Base-by-base conservation (phyloP, 495 filamentous ascomycete species). In the Podospora pseudopauciseta region DNA sequence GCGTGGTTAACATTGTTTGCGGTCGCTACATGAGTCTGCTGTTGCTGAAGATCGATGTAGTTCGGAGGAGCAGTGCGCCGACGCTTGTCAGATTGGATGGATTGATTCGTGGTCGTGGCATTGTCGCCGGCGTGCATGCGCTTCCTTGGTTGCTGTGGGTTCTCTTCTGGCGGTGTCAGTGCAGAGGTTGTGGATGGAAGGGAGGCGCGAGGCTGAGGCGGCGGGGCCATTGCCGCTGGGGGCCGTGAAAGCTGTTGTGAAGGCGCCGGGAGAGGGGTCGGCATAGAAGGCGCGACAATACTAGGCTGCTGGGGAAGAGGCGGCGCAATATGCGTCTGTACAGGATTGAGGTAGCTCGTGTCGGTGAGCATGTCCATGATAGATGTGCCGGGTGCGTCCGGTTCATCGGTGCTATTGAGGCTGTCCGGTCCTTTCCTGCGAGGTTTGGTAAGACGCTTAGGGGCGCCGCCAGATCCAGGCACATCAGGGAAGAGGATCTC, bases 401-500 rank as follows among this genome's bases (percentile, higher is more conserved):
- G 69, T 5, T 78, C 78, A 6, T 74, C 72, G 44, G 65, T 60
- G 23, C 68, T 70, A 16, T 66, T 72, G 55, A 71, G 23, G 27
- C 44, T 75, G 59, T 83, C 78, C 7, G 73, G 69, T 27, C 76
- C 75, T 62, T 78, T 81, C 9, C 79, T 73, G 27, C 81, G 76
- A 32, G 81, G 77, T 69, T 82, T 84, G 64, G 82, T 84, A 28
- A 83, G 75, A 4, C 82, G 79, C 68, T 84, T 84, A 3, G 82
- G 82, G 2, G 80, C 81, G 28, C 82, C 82, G 32, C 82, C 81
- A 2, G 82, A 83, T 9, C 82, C 82, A 27, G 82, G 76, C 32
- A 84, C 82, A 61, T 84, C 82, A 34, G 80, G 81, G 53, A 82
- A 84, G 15, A 84, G 72, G 57, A 83, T 78, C 70, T 84, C 80